Evolutionary conservation across 2,329 filamentous ascomycete species (phyloP), one percentile per base, ranked within the genome.

Genomic region (Cercospora zeae-maydis): DNA sequence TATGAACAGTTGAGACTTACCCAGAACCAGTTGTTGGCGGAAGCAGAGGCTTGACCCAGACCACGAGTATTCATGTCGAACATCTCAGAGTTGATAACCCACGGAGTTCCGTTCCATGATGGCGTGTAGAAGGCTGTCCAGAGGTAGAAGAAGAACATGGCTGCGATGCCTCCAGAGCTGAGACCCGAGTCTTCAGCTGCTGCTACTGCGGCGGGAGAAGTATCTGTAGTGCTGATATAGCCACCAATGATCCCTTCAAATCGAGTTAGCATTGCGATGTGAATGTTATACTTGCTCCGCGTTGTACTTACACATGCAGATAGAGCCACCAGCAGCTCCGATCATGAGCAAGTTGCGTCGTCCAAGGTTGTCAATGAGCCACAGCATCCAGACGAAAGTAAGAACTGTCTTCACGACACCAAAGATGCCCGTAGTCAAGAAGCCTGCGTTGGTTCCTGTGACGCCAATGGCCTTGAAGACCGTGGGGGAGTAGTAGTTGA

Each of bases 61-160:
- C 86, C 85, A 58, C 88, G 82, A 24, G 85, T 84, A 76, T 88
- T 88, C 66, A 86, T 84, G 70, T 88, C 84, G 75, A 91, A 92
- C 80, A 92, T 91, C 75, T 92, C 88, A 0, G 73, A 75, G 78
- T 90, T 90, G 71, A 90, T 78, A 21, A 92, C 88, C 89, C 89
- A 92, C 0, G 88, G 89, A 0, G 87, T 89, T 34, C 73, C 73
- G 55, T 75, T 75, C 75, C 74, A 76, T 8, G 71, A 77, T 2
- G 78, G 88, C 0, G 87, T 90, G 77, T 92, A 92, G 74, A 73
- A 69, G 16, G 71, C 84, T 0, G 88, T 90, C 85, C 86, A 91
- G 0, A 91, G 80, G 71, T 90, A 91, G 78, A 91, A 89, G 80
- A 91, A 89, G 75, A 87, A 86, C 63, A 89, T 81, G 34, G 86